phyloP scores from a whole-genome alignment of 345 rosid species.

The Fremontodendron californicum region DNA sequence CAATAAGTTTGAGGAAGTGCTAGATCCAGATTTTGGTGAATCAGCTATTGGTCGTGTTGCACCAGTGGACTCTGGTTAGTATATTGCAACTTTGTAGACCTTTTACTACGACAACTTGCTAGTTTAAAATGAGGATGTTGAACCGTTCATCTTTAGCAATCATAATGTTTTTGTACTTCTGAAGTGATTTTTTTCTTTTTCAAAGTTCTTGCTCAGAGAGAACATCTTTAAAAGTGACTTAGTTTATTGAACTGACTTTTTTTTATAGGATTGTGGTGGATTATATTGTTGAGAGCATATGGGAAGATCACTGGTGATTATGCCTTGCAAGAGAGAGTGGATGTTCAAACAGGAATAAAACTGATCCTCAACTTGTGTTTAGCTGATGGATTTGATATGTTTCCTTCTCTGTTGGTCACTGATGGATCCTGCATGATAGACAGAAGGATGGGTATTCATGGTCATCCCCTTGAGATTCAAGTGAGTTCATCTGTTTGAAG shows the following conservation, averaged over 20 bases:
- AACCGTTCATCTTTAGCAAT: background rate
- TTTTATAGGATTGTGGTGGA: constrained; percentile 82
- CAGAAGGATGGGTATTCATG: constrained; percentile 87
- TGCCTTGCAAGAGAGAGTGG: constrained; percentile 77
- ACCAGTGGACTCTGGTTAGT: constrained; percentile 86
- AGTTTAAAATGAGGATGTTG: background rate
- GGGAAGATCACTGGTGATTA: constrained; percentile 83
- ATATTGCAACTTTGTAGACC: background rate
- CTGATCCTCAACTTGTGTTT: constrained; percentile 69
- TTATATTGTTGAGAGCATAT: constrained; percentile 76
- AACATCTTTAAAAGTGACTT: background rate
- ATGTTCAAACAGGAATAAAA: constrained; percentile 83
- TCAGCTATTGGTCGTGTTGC: constrained; percentile 95
- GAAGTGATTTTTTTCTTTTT: background rate
- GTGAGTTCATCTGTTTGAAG: constrained; percentile 35
- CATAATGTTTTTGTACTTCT: background rate
- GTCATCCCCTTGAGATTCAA: constrained; percentile 93
- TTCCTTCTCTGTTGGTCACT: constrained; percentile 77
- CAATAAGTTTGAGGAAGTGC: constrained; percentile 62
- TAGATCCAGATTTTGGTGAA: constrained; percentile 94
- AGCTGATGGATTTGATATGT: constrained; percentile 90
- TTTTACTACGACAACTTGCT: background rate
- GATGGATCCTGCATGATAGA: constrained; percentile 96
- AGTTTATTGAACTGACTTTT: constrained; percentile 8
- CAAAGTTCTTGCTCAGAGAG: background rate